Conservation (phyloP, 2,329 filamentous ascomycete species). For the Metarhizium guizhouense region DNA sequence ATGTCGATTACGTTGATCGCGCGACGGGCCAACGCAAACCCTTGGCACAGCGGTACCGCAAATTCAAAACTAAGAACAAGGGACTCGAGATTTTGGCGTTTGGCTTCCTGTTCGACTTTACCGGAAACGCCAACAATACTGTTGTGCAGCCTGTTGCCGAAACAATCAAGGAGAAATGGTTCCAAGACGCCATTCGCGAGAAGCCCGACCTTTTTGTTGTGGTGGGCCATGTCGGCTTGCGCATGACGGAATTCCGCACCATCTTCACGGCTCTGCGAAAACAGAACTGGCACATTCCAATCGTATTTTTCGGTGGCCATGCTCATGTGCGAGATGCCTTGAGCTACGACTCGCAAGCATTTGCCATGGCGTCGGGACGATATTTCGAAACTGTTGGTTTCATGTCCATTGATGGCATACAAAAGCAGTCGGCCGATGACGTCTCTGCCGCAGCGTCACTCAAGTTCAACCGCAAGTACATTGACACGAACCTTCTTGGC, state of each 20-base stretch:
- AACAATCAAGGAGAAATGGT: conserved; percentile 79
- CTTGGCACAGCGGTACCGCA: conserved; percentile 73
- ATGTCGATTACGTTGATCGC: conserved; percentile 78
- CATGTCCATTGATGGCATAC: conserved; percentile 69
- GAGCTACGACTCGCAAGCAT: conserved; percentile 67
- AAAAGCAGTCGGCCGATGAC: conserved; percentile 18
- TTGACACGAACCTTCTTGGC: conserved; percentile 87
- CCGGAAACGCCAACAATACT: conserved; percentile 82
- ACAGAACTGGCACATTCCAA: conserved; percentile 70
- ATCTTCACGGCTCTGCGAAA: conserved; percentile 73
- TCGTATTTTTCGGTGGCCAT: conserved; percentile 88
- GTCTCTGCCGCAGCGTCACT: conserved; percentile 28
- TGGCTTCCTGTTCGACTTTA: conserved; percentile 93
- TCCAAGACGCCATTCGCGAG: conserved; percentile 74
- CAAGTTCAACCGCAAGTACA: conserved; percentile 71
- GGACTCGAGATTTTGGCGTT: conserved; percentile 78
- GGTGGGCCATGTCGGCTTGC: conserved; percentile 74
- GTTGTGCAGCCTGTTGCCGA: conserved; percentile 72
- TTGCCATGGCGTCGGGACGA: conserved; percentile 75
- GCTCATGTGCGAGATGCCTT: conserved; percentile 80
- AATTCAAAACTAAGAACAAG: conserved; percentile 86
- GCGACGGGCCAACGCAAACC: conserved; percentile 62
- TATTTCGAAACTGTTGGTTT: conserved; percentile 96
- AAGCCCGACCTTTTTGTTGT: conserved; percentile 84
- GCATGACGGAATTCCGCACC: conserved; percentile 67